Conservation (phyloP, 2,329 filamentous ascomycete species). For the Venturia carpophila region DNA sequence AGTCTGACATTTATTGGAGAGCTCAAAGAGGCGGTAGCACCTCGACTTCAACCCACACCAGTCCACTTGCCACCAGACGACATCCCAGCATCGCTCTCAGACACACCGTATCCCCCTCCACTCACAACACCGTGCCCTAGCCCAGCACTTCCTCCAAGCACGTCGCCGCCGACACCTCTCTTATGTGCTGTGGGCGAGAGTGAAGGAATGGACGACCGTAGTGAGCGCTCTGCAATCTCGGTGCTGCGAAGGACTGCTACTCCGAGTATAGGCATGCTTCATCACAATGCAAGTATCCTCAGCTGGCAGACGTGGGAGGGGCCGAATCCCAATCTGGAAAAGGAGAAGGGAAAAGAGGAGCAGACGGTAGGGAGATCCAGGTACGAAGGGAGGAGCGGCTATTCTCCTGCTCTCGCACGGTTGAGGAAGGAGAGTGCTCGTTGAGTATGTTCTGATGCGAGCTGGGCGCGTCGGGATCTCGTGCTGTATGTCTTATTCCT, state of each 20-base stretch:
- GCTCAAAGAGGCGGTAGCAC: not conserved
- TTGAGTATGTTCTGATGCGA: not conserved
- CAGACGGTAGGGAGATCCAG: not conserved
- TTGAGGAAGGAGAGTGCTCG: not conserved
- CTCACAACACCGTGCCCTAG: not conserved
- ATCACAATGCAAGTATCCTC: not conserved
- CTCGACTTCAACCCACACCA: not conserved
- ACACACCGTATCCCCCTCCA: not conserved
- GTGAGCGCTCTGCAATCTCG: not conserved
- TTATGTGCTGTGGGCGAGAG: not conserved
- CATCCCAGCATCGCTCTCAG: not conserved
- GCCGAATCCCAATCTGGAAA: not conserved
- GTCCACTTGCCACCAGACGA: not conserved
- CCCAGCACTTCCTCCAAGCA: not conserved
- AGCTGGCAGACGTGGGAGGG: constrained; percentile 1
- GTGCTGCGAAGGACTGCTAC: not conserved
- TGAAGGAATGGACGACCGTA: not conserved
- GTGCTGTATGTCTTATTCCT: not conserved
- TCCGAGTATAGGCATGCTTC: not conserved
- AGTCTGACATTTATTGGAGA: constrained; percentile 3
- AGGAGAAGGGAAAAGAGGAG: not conserved
- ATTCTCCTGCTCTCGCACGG: not conserved
- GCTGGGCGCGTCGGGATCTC: not conserved
- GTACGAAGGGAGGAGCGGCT: not conserved
- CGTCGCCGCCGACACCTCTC: not conserved